phyloP scores from a whole-genome alignment of 495 filamentous ascomycete species.

The Peziza echinospora region DNA sequence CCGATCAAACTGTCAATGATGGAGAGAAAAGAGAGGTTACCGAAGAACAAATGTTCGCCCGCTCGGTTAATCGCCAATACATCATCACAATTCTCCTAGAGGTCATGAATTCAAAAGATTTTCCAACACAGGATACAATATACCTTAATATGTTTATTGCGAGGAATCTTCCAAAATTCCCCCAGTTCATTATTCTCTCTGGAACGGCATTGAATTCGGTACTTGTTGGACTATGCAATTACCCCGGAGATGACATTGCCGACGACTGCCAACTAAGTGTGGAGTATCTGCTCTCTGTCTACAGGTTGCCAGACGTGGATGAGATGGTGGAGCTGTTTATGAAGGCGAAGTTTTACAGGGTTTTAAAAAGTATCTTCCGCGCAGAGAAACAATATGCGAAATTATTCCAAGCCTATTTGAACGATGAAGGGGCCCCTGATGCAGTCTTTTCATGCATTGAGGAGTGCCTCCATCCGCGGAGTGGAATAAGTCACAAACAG shows the following conservation, averaged over 20 bases:
- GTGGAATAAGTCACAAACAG: conserved; percentile 52
- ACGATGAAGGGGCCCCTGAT: conserved; percentile 55
- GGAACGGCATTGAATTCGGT: conserved; percentile 67
- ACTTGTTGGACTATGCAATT: conserved; percentile 61
- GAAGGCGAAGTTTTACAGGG: conserved; percentile 72
- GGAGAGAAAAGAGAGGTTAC: conserved; percentile 29
- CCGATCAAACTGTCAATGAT: conserved; percentile 20
- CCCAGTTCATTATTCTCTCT: conserved; percentile 78
- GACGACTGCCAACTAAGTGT: conserved; percentile 91
- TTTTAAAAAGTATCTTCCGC: conserved; percentile 73
- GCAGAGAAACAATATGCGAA: conserved; percentile 60
- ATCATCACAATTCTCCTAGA: conserved; percentile 74
- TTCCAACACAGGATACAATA: conserved; percentile 60
- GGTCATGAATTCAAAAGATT: conserved; percentile 55
- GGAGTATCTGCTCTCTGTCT: conserved; percentile 83
- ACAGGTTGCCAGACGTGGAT: conserved; percentile 65
- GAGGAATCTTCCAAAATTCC: conserved; percentile 87
- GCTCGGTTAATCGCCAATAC: conserved; percentile 73
- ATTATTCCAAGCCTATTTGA: conserved; percentile 61
- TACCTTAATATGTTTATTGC: conserved; percentile 97
- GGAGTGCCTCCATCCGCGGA: conserved; percentile 54
- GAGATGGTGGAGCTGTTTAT: conserved; percentile 54
- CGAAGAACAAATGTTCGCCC: conserved; percentile 41
- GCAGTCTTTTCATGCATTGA: conserved; percentile 56
- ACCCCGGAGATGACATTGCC: conserved; percentile 55